Conservation (phyloP, 164 flowering plant genomes). For the Vitis riparia region DNA sequence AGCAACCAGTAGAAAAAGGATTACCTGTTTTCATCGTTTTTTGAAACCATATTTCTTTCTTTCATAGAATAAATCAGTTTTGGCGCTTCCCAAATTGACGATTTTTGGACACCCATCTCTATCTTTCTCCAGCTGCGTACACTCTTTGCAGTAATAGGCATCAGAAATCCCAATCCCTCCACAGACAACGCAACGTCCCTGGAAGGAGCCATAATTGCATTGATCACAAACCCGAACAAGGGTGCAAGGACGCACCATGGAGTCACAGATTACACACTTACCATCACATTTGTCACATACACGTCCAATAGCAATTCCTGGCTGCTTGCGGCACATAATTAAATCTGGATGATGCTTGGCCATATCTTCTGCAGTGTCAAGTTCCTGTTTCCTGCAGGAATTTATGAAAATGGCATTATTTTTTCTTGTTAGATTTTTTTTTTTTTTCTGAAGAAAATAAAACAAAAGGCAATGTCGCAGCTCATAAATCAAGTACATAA, state of each 20-base stretch:
- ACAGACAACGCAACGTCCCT: conserved; percentile 74
- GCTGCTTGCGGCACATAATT: conserved; percentile 71
- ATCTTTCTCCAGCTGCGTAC: conserved; percentile 89
- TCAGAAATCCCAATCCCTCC: conserved; percentile 91
- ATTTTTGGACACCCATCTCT: conserved; percentile 86
- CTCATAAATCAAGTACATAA: no score
- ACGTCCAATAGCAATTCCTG: conserved; percentile 68
- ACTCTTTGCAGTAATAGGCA: conserved; percentile 89
- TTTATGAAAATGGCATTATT: no score
- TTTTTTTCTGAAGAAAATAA: no score
- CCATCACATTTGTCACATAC: conserved; percentile 70
- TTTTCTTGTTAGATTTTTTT: no score
- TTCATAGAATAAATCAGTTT: conserved; percentile 81
- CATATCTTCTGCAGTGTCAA: conserved; percentile 28
- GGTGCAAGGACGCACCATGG: conserved; percentile 73
- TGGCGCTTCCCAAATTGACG: conserved; percentile 84
- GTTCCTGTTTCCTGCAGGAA: background rate
- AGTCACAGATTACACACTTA: conserved; percentile 67
- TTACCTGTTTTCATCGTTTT: conserved; percentile 45
- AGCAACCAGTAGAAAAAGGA: no score
- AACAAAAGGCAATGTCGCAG: no score
- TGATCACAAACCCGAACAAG: conserved; percentile 83
- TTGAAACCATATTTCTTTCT: conserved; percentile 87
- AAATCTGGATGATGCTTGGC: conserved; percentile 80
- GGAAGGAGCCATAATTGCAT: conserved; percentile 90